Conservation (phyloP, 176 grass and related monocot genomes). For the Ensete glaucum region DNA sequence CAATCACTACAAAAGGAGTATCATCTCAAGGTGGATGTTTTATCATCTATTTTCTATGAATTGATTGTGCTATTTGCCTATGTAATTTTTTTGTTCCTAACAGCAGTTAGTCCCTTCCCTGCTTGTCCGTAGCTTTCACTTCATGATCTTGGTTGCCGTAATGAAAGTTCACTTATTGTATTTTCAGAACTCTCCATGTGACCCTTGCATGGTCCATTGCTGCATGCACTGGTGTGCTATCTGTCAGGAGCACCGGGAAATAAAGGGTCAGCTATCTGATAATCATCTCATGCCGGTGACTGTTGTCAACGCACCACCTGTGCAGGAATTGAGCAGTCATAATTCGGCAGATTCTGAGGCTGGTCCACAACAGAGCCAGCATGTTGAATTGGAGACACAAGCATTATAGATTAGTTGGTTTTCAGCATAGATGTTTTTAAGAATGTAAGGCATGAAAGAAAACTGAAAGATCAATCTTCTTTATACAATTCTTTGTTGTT, state of each 20-base stretch:
- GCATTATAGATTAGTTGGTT: not conserved
- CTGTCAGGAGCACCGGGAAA: constrained; percentile 68
- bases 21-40: constrained; percentile 48
- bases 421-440: no score
- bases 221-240: constrained; percentile 39
- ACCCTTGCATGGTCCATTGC: constrained; percentile 14
- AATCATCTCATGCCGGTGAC: constrained; percentile 28
- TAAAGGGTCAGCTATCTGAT: constrained; percentile 39
- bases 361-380: not conserved
- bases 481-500: no score
- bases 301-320: constrained; percentile 37
- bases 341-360: not conserved
- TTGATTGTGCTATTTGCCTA: constrained; percentile 3
- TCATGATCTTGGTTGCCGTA: no score
- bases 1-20: constrained; percentile 48
- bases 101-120: no score
- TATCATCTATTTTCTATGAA: not conserved
- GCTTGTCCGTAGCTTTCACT: no score
- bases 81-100: not conserved
- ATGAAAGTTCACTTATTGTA: no score
- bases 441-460: no score
- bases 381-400: not conserved
- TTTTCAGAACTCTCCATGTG: constrained; percentile 52
- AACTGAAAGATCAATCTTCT: no score
- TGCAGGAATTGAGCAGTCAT: not conserved